Conservation (phyloP, 441 rosid species). For the Corymbia citriodora region DNA sequence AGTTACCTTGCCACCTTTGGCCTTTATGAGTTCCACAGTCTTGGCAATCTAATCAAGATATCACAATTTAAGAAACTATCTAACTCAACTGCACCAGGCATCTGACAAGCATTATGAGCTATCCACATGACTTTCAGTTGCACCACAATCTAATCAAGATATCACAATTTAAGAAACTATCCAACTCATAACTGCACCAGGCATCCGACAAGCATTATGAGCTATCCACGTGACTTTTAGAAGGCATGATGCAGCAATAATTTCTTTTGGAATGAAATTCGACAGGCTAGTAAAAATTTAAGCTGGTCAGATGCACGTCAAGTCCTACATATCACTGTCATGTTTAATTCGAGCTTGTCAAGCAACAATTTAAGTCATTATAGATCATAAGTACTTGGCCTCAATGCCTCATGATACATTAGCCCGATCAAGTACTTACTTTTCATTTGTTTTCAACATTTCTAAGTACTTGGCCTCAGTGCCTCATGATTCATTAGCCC, state of each 20-base stretch:
- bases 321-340: not conserved
- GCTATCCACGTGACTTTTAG: not conserved
- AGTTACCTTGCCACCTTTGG: slow-evolving; percentile 89
- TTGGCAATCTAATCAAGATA: slow-evolving; percentile 52
- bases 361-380: not conserved
- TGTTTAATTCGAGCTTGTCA: not conserved
- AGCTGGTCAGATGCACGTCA: not conserved
- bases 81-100: not conserved
- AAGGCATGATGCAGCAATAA: not conserved
- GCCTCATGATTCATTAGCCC: not conserved
- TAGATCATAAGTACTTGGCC: not conserved
- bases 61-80: not conserved
- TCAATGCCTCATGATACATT: not conserved
- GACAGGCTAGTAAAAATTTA: not conserved
- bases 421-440: not conserved
- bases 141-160: slow-evolving; percentile 37
- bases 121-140: not conserved
- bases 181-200: not conserved
- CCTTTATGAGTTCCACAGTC: slow-evolving; percentile 77
- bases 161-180: not conserved
- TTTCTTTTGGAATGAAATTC: not conserved
- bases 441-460: not conserved
- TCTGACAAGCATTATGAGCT: not conserved
- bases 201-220: not conserved
- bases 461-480: not conserved